phyloP scores from a whole-genome alignment of 148 eudicot species.

The Mesembryanthemum crystallinum region DNA sequence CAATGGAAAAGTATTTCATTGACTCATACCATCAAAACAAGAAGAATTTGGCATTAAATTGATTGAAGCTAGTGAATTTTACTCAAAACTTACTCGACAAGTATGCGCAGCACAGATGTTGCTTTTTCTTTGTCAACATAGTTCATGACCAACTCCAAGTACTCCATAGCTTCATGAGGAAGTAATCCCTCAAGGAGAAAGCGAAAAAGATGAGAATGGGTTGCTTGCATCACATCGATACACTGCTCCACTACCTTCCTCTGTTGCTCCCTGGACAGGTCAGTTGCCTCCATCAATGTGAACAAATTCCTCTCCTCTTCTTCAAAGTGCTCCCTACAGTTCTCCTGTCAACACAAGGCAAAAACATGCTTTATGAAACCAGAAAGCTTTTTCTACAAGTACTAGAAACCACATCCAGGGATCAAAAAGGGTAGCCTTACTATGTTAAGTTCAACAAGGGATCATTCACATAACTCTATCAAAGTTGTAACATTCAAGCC shows the following conservation, averaged over 20 bases:
- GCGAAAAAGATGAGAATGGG: conserved; percentile 70
- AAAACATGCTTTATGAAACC: neutral
- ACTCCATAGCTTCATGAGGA: conserved; percentile 74
- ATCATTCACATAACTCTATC: too few species aligned
- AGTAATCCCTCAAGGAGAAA: conserved; percentile 77
- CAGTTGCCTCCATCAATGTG: conserved; percentile 77
- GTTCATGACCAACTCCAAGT: conserved; percentile 57
- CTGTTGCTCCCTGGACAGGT: conserved; percentile 49
- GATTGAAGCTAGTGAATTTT: neutral
- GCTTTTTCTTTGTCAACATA: conserved; percentile 44
- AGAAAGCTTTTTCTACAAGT: neutral
- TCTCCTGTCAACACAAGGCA: conserved; percentile 42
- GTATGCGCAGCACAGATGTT: conserved; percentile 44
- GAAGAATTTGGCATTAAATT: too few species aligned
- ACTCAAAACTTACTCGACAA: conserved; percentile 51
- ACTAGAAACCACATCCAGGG: neutral
- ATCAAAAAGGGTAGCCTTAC: neutral
- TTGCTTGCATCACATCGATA: conserved; percentile 66
- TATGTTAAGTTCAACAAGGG: too few species aligned
- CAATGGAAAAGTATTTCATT: neutral
- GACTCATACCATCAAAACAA: neutral
- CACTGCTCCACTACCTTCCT: conserved; percentile 57
- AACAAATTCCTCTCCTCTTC: conserved; percentile 72
- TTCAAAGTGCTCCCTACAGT: conserved; percentile 73
- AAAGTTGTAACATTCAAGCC: too few species aligned